phyloP scores from a whole-genome alignment of 352 stramenopile genomes.

The Pythium vanterpoolii region DNA sequence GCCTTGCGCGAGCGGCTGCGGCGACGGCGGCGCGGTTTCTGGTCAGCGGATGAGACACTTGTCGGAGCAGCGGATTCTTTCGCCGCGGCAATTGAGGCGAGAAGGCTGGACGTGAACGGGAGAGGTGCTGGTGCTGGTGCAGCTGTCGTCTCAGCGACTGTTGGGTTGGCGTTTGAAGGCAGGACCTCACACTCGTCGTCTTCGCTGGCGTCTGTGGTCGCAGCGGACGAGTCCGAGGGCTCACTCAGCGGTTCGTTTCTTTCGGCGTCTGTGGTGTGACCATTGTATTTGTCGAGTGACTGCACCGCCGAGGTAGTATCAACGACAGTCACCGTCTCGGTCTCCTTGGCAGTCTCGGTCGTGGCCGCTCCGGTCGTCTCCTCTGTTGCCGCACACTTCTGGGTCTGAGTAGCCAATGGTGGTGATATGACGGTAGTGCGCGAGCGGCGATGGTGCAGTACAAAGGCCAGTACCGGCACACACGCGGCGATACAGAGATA shows the following conservation, averaged over 20 bases:
- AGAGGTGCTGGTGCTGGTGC: neutral
- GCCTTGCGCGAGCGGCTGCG: constrained; percentile 16
- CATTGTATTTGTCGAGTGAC: neutral
- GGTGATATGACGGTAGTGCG: neutral
- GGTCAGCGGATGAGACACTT: neutral
- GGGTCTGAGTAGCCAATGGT: neutral
- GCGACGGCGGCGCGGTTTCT: constrained; percentile 16
- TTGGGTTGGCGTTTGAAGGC: neutral
- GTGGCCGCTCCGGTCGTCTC: neutral
- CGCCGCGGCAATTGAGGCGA: neutral
- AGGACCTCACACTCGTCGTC: neutral
- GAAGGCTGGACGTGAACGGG: constrained; percentile 8
- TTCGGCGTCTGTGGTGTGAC: neutral
- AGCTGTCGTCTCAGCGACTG: neutral
- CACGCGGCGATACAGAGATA: no score
- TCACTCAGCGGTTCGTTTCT: constrained; percentile 6
- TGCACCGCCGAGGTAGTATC: neutral
- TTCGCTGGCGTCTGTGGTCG: constrained; percentile 12
- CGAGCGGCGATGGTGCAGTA: neutral
- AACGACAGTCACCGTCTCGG: neutral
- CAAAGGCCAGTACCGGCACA: no score
- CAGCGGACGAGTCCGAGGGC: neutral
- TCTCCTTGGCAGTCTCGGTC: neutral
- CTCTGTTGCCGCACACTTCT: neutral
- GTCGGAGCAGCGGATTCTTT: neutral